Conservation (phyloP, 305 asterid genomes). For the Fraxinus xanthoxyloides region DNA sequence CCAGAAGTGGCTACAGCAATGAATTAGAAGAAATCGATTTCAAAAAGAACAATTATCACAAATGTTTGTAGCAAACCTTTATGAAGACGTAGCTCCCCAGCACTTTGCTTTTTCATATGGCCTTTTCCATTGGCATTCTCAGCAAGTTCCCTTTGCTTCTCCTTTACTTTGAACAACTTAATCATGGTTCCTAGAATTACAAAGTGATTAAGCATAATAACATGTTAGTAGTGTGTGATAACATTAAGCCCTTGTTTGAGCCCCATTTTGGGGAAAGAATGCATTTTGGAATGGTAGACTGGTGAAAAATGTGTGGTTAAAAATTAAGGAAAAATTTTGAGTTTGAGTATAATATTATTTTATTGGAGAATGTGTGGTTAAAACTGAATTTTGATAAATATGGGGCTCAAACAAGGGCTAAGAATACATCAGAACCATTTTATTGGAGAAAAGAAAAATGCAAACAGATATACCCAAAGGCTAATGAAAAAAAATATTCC, state of each 20-base stretch:
- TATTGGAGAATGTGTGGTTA: no score
- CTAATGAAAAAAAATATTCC: not conserved
- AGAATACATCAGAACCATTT: not conserved
- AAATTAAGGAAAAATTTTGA: no score
- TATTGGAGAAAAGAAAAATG: not conserved
- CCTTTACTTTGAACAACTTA: constrained; percentile 36
- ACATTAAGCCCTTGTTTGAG: not conserved
- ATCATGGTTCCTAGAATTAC: constrained; percentile 36
- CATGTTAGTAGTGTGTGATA: not conserved
- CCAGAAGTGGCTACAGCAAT: not conserved
- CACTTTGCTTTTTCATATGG: constrained; percentile 28
- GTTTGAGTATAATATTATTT: no score
- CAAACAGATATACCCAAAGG: not conserved
- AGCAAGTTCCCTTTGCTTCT: constrained; percentile 29
- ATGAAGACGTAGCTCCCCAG: constrained; percentile 38
- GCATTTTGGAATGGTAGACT: no score
- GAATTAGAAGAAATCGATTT: not conserved
- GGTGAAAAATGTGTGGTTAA: no score
- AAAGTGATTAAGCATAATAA: not conserved
- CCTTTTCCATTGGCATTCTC: constrained; percentile 23
- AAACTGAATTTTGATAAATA: no score
- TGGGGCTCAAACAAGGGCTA: no score
- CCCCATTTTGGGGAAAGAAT: no score
- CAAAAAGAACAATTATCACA: not conserved
- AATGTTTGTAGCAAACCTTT: constrained; percentile 27